These are phyloP conservation scores for Phlyctochytrium planicorne DNA, from an alignment of 192 early-diverging fungal species.

Conservation along the genomic window DNA sequence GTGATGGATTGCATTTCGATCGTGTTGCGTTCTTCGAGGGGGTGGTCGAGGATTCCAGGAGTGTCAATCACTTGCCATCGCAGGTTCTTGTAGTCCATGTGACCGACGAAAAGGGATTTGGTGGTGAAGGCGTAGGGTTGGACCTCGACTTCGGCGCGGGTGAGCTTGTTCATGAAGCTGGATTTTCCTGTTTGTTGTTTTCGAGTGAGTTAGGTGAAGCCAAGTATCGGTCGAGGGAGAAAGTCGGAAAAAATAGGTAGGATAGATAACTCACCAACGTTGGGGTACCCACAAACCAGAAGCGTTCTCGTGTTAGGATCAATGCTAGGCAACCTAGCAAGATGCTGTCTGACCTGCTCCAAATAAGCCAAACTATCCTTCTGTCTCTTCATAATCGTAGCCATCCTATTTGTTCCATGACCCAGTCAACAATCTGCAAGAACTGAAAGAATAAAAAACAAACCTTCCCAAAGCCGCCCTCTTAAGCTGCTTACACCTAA, in stretches of 20 bases:
- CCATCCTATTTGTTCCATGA: conserved; percentile 91
- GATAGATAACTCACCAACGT: conserved; percentile 99
- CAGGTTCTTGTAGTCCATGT: conserved; percentile 99
- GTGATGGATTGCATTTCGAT: conserved; percentile 99
- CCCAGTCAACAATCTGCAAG: not conserved
- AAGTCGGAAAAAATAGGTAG: conserved; percentile 72
- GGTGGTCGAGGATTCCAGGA: conserved; percentile 98
- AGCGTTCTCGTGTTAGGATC: conserved; percentile 99
- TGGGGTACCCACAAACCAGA: conserved; percentile 99
- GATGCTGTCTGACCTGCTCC: conserved; percentile 98
- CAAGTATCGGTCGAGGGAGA: not conserved
- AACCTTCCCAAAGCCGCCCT: conserved; percentile 94
- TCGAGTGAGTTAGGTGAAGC: not conserved
- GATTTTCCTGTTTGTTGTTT: too few species aligned
- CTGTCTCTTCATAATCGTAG: conserved; percentile 98
- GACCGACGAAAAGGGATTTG: conserved; percentile 99
- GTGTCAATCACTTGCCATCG: conserved; percentile 99
- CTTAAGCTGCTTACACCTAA: conserved; percentile 99
- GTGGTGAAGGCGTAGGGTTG: conserved; percentile 99
- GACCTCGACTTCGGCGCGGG: conserved; percentile 98
- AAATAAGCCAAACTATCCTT: conserved; percentile 96
- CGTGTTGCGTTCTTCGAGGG: conserved; percentile 98
- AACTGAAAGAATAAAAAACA: conserved; percentile 36
- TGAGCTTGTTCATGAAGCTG: conserved; percentile 98
- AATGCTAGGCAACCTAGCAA: conserved; percentile 97